A percentile compares a stretch with the other conserved stretches of the same genome.
Evolutionary conservation across 176 grass and related monocot genomes (phyloP).

Genomic region (Juncus effusus): DNA sequence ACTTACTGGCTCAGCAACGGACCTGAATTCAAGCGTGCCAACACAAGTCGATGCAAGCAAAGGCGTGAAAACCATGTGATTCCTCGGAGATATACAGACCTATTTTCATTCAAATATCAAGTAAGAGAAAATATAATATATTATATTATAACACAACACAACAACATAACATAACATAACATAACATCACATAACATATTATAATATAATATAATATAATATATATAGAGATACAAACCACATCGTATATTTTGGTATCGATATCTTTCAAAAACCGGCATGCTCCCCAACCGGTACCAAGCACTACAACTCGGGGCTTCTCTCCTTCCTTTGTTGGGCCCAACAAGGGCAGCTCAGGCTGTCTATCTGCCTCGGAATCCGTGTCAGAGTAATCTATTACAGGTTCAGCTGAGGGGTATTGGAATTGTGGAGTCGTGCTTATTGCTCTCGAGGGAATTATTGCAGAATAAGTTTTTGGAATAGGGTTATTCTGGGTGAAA

Average conservation of each 20-base stretch:
- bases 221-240: constrained; percentile 59
- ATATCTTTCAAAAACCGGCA: constrained; percentile 86
- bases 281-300: constrained; percentile 82
- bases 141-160: no score
- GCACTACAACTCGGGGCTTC: constrained; percentile 78
- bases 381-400: constrained; percentile 35
- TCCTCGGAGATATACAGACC: constrained; percentile 88
- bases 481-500: constrained; percentile 2
- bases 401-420: constrained; percentile 22
- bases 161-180: no score
- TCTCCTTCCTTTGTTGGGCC: constrained; percentile 45
- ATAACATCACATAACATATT: no score
- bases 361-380: constrained; percentile 15
- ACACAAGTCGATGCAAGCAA: constrained; percentile 92
- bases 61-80: constrained; percentile 98
- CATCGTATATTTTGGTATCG: constrained; percentile 64
- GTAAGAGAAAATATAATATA: no score
- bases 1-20: constrained; percentile 81
- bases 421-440: constrained; percentile 23
- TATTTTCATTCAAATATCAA: no score
- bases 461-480: constrained; percentile 6
- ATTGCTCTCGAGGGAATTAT: constrained; percentile 39
- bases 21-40: constrained; percentile 83
- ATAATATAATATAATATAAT: no score
- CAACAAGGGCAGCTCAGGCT: constrained; percentile 31